Conservation (phyloP, 192 early-diverging fungal species). For the Fimicolochytrium jonesii region DNA sequence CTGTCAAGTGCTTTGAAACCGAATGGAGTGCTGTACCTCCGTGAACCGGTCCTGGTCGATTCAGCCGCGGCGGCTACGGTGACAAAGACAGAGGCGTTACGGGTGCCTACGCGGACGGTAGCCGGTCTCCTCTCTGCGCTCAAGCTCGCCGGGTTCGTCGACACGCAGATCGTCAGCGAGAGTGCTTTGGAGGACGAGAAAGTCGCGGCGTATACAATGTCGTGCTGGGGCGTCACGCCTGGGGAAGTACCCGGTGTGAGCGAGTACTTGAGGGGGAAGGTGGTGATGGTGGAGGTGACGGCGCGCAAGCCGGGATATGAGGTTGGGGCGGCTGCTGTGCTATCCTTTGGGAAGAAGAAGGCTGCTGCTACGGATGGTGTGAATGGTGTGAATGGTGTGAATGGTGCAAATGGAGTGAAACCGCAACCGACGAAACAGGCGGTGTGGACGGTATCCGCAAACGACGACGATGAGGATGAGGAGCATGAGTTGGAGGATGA, state of each 20-base stretch:
- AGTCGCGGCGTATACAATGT: constrained; percentile 41
- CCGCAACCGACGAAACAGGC: constrained; percentile 30
- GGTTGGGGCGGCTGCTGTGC: constrained; percentile 73
- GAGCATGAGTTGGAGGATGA: constrained; percentile 83
- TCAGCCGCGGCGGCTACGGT: constrained; percentile 30
- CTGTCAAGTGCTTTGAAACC: constrained; percentile 64
- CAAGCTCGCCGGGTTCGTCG: constrained; percentile 83
- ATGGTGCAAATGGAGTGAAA: not conserved
- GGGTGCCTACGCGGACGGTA: constrained; percentile 53
- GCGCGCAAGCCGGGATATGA: constrained; percentile 79
- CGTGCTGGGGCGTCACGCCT: constrained; percentile 56
- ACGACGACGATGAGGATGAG: constrained; percentile 64
- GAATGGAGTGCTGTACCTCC: constrained; percentile 59
- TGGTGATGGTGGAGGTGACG: constrained; percentile 41
- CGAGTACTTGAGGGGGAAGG: constrained; percentile 38
- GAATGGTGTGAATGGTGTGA: too few species aligned
- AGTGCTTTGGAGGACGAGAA: constrained; percentile 37
- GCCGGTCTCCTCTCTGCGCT: constrained; percentile 63
- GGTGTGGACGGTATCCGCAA: constrained; percentile 71
- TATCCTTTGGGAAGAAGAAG: constrained; percentile 78
- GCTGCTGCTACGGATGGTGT: not conserved
- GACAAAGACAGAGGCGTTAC: constrained; percentile 21
- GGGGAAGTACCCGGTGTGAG: constrained; percentile 32
- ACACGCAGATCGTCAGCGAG: constrained; percentile 38
- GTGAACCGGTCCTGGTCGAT: constrained; percentile 64